Evolutionary conservation across 371 early-diverging fungal genomes (phyloP).

Genomic region (Syncephalastrum monosporum): DNA sequence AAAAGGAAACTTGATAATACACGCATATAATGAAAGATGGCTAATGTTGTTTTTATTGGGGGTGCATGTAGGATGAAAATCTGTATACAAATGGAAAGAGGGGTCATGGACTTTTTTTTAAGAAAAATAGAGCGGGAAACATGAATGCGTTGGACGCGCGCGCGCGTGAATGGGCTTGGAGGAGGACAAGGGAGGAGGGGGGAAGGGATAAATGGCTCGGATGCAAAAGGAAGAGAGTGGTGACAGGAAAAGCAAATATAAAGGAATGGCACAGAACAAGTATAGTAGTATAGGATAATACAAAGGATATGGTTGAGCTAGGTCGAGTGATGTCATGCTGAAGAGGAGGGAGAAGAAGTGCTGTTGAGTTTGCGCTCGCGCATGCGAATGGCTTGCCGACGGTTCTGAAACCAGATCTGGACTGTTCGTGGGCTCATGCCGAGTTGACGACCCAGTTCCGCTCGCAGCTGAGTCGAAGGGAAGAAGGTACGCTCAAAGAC

Average conservation of each 20-base stretch:
- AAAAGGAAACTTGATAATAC: not conserved
- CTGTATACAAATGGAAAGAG: too few relatives aligned
- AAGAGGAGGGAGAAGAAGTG: too few relatives aligned
- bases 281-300: too few relatives aligned
- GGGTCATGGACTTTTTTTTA: too few relatives aligned
- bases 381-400: slow-evolving; percentile 66
- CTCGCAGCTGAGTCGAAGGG: slow-evolving; percentile 73
- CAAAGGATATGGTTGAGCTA: too few relatives aligned
- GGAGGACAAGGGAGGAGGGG: slow-evolving; percentile 2
- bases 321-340: too few relatives aligned
- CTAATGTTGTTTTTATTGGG: too few relatives aligned
- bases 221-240: slow-evolving; percentile 5
- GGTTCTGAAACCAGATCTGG: slow-evolving; percentile 96
- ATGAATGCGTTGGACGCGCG: too few relatives aligned
- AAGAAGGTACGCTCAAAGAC: slow-evolving; percentile 58
- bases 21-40: too few relatives aligned
- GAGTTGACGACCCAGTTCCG: slow-evolving; percentile 77
- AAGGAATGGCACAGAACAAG: too few relatives aligned
- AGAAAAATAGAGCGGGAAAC: too few relatives aligned
- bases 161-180: slow-evolving; percentile 3
- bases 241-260: slow-evolving; percentile 1
- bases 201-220: slow-evolving; percentile 8
- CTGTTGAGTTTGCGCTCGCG: slow-evolving; percentile 28
- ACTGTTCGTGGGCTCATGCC: slow-evolving; percentile 84
- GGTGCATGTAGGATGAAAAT: too few relatives aligned